These are phyloP conservation scores for Saturnispora diversa DNA, from an alignment of 805 yeast species.

Conservation along the genomic window DNA sequence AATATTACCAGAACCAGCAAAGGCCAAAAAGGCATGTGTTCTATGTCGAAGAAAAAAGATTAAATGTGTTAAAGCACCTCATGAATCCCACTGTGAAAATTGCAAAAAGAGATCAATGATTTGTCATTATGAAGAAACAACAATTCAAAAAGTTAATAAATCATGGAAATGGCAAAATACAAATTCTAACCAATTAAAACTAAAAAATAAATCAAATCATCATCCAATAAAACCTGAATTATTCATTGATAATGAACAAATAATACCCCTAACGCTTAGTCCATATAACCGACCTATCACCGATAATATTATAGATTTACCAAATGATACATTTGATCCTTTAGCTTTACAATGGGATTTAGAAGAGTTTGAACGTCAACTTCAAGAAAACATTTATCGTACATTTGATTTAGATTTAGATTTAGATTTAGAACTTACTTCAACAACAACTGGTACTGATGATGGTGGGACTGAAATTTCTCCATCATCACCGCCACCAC, in stretches of 20 bases:
- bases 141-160: neutral
- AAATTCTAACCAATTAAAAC: too few species aligned
- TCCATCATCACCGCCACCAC: neutral
- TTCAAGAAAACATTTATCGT: conserved; percentile 9
- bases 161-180: conserved; percentile 9
- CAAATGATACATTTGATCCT: conserved; percentile 1
- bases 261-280: too few species aligned
- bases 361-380: conserved; percentile 7
- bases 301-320: too few species aligned
- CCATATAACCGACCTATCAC: too few species aligned
- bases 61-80: conserved; percentile 13
- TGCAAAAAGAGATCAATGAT: conserved; percentile 11
- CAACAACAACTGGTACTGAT: neutral
- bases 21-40: conserved; percentile 15
- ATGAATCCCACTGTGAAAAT: conserved; percentile 7
- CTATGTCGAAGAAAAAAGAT: conserved; percentile 18
- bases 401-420: conserved; percentile 4
- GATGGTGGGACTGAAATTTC: neutral
- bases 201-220: too few species aligned
- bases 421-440: conserved; percentile 1
- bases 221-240: too few species aligned
- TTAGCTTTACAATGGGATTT: conserved; percentile 3
- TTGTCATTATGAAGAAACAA: conserved; percentile 5
- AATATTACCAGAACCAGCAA: conserved; percentile 11
- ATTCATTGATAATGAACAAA: too few species aligned